Base-by-base conservation (phyloP, 2,329 filamentous ascomycete genomes). In the Monosporascus ibericus region DNA sequence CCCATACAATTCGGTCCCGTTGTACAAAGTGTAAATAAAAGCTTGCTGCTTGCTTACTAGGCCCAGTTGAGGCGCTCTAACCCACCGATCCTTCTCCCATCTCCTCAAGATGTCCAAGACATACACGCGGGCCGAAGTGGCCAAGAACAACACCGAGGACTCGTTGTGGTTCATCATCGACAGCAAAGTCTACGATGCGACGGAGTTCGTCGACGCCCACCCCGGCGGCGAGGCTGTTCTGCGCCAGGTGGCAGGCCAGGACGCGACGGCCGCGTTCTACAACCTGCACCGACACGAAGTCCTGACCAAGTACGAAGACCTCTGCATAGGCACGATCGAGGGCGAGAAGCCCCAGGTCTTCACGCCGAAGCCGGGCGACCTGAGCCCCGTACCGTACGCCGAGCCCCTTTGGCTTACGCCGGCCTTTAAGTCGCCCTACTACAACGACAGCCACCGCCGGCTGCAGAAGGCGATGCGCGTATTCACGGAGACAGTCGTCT, bases 201-300 rank as follows among this genome's bases (percentile, higher is more conserved):
- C 85, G 55, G 89, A 95, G 59, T 95, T 95, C 69, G 71, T 90
- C 60, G 88, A 94, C 66, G 89, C 87, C 22, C 90, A 95, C 64
- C 90, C 90, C 1, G 90, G 90, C 60, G 90, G 90, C 63, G 84
- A 85, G 63, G 84, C 87, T 44, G 90, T 95, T 24, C 81, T 95
- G 38, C 79, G 81, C 50, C 89, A 95, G 71, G 82, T 92, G 47
- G 90, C 88, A 30, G 90, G 90, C 56, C 80, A 83, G 59, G 90
- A 95, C 65, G 89, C 90, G 48, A 95, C 90, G 2, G 74, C 79
- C 37, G 87, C 86, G 52, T 95, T 95, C 72, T 95, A 95, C 81
- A 95, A 95, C 75, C 84, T 96, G 50, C 91, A 96, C 73, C 79
- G 90, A 25, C 90, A 95, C 61, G 90, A 95, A 71, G 88, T 95